Evolutionary conservation across 2,329 filamentous ascomycete species (phyloP).

Genomic region (Ceratocystiopsis sp.): DNA sequence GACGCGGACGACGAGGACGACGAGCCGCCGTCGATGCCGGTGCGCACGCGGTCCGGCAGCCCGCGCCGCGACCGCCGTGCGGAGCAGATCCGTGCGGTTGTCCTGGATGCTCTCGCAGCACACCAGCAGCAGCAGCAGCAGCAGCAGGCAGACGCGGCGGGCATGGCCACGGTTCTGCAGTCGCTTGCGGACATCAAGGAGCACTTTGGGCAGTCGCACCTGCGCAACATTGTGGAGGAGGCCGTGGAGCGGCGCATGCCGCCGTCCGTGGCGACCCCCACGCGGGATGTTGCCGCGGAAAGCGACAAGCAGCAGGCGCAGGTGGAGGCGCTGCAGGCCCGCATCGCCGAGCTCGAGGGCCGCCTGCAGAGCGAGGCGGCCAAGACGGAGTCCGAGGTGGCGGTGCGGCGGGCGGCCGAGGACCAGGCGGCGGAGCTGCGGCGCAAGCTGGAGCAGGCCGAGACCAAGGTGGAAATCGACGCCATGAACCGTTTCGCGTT

Average conservation of each 20-base stretch:
- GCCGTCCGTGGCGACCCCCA: slow-evolving; percentile 22
- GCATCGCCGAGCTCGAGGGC: slow-evolving; percentile 43
- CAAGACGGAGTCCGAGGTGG: slow-evolving; percentile 30
- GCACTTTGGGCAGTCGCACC: slow-evolving; percentile 31
- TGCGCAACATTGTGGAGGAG: slow-evolving; percentile 47
- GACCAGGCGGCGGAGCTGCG: slow-evolving; percentile 35
- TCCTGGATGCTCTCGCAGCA: slow-evolving; percentile 54
- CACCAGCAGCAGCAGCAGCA: slow-evolving; percentile 22
- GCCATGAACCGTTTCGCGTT: slow-evolving; percentile 42
- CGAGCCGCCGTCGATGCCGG: slow-evolving; percentile 26
- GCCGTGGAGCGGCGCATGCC: slow-evolving; percentile 41
- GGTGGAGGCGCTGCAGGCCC: slow-evolving; percentile 40
- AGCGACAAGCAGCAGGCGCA: slow-evolving; percentile 29
- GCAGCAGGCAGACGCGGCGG: not conserved
- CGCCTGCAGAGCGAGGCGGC: slow-evolving; percentile 30
- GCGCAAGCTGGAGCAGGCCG: slow-evolving; percentile 37
- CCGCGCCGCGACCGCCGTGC: slow-evolving; percentile 61
- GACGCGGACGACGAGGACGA: slow-evolving; percentile 94
- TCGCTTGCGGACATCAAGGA: slow-evolving; percentile 48
- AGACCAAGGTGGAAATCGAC: slow-evolving; percentile 42
- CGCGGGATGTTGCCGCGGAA: slow-evolving; percentile 25
- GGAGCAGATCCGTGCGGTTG: slow-evolving; percentile 61
- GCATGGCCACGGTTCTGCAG: slow-evolving; percentile 40
- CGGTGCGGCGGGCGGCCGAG: slow-evolving; percentile 32
- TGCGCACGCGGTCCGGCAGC: slow-evolving; percentile 49